Base-by-base conservation (phyloP, 441 rosid species). In the Eruca vesicaria region DNA sequence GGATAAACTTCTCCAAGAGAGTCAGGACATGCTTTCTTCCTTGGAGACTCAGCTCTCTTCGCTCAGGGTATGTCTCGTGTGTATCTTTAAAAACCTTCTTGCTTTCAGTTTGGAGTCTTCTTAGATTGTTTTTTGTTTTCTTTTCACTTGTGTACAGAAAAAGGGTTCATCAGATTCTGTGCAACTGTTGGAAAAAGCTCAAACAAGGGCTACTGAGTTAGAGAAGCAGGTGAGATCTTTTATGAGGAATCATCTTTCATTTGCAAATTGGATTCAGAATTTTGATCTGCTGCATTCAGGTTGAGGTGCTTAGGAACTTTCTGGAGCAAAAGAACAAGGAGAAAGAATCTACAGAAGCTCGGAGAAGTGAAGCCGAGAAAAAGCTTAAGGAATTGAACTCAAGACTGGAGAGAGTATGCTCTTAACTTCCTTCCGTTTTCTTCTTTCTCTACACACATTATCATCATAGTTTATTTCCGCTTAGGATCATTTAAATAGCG, bases 11-110 rank as follows among this genome's bases (percentile, higher is more conserved):
- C 83, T 96, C 72, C 79, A 83, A 74, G 94, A 85, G 31, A 90
- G 85, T 50, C 79, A 84, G 1, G 82, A 82, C 66, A 84, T 69
- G 64, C 73, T 93, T 75, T 79, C 78, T 23, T 87, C 96, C 28
- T 81, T 96, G 84, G 85, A 82, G 77, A 77, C 76, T 60, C 89
- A 92, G 75, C 61, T 96, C 32, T 86, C 91, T 2, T 84, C 87
- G 10, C 89, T 29, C 31, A 28, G 6, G 31, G 31, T 28, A 28
- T 28, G 31, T 28, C 3, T 28, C 31, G 31, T 28, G 31, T 28
- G 31, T 28, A 28, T 28, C 31, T 28, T 28, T 28, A 28, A 5
- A n/a, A 28, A 28, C 31, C 2, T 2, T 28, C 31, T 28, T 28
- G 31, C 31, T 28, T 28, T 28, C 31, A 28, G 5, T 28, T 28